Conservation (phyloP, 2,329 filamentous ascomycete genomes). For the Chalara sp. region DNA sequence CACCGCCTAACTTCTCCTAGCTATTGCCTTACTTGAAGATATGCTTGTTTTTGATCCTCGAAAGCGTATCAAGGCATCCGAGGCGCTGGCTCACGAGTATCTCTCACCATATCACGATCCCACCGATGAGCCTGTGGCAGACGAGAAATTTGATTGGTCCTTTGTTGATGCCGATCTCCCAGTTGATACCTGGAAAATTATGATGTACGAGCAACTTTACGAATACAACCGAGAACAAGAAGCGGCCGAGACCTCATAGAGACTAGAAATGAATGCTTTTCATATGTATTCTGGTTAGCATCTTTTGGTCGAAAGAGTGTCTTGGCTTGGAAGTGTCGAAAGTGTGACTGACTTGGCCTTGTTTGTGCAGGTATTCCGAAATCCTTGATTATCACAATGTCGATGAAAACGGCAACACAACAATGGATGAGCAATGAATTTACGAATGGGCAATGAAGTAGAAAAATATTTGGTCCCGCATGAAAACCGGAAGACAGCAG, state of each 20-base stretch:
- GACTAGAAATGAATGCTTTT: background rate
- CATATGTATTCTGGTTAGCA: background rate
- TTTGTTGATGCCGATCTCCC: constrained; percentile 98
- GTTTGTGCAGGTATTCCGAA: constrained; percentile 77
- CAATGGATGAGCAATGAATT: constrained; percentile 10
- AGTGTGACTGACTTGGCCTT: constrained; percentile 23
- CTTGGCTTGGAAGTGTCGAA: constrained; percentile 4
- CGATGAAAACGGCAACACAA: constrained; percentile 29
- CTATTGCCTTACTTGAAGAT: constrained; percentile 86
- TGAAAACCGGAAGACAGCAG: background rate
- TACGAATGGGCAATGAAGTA: constrained; percentile 12
- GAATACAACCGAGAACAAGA: constrained; percentile 19
- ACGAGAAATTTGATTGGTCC: constrained; percentile 99
- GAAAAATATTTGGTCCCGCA: background rate
- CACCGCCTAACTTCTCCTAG: constrained; percentile 38
- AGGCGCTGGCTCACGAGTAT: constrained; percentile 87
- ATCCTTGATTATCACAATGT: constrained; percentile 98
- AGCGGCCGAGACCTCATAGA: constrained; percentile 12
- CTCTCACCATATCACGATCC: constrained; percentile 96
- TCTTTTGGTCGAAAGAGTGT: background rate
- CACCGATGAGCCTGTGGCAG: constrained; percentile 88
- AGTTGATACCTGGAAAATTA: constrained; percentile 99
- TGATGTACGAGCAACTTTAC: constrained; percentile 69
- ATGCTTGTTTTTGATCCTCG: constrained; percentile 99
- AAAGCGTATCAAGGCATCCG: constrained; percentile 81